These are phyloP conservation scores for Cetradonia linearis DNA, from an alignment of 495 filamentous ascomycete species.

Conservation along the genomic window DNA sequence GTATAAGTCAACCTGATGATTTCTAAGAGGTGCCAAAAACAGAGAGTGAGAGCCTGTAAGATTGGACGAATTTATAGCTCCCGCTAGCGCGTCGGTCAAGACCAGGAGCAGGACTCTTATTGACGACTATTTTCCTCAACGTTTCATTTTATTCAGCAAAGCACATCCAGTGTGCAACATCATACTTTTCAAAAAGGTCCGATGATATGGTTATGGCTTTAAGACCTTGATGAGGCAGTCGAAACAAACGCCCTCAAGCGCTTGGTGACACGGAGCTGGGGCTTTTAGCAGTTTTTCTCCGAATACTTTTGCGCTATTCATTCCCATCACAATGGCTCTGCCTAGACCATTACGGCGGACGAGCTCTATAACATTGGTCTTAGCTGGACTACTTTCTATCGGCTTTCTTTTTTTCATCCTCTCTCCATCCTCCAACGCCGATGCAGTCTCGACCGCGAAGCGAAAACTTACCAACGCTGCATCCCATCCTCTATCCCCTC, in stretches of 20 bases:
- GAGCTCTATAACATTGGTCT: constrained; percentile 55
- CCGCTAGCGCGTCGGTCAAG: too few species aligned
- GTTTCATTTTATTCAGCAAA: not conserved
- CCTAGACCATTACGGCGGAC: constrained; percentile 54
- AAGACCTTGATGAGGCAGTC: constrained; percentile 2
- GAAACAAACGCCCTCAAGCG: constrained; percentile 4
- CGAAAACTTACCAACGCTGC: constrained; percentile 50
- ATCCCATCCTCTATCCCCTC: constrained; percentile 67
- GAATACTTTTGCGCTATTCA: constrained; percentile 2
- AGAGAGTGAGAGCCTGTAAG: too few species aligned
- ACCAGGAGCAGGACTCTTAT: too few species aligned
- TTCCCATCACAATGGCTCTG: constrained; percentile 35
- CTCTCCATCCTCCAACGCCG: constrained; percentile 36
- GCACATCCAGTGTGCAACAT: not conserved
- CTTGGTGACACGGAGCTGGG: constrained; percentile 4
- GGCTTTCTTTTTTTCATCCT: constrained; percentile 60
- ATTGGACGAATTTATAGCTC: too few species aligned
- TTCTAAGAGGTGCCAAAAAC: too few species aligned
- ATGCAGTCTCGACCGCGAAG: constrained; percentile 36
- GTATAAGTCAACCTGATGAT: too few species aligned
- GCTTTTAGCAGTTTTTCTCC: not conserved
- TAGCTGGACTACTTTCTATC: constrained; percentile 49
- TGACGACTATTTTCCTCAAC: not conserved
- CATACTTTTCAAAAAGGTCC: not conserved
- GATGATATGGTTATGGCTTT: not conserved